Base-by-base conservation (phyloP, 1,284 basidiomycete species). In the Ustilago lituana region DNA sequence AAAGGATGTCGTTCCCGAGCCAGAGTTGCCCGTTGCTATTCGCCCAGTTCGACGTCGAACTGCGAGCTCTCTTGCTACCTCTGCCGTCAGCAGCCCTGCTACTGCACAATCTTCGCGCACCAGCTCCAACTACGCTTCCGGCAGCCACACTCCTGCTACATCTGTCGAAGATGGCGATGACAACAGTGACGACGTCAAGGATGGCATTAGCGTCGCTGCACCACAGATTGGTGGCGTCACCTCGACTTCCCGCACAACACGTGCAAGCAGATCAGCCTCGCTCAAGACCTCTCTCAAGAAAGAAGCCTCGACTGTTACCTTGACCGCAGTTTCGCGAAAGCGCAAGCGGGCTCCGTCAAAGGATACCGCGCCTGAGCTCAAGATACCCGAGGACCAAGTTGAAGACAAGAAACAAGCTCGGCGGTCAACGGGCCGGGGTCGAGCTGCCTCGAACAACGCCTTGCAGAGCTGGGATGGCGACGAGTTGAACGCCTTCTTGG, bases 61-160 rank as follows among this genome's bases (percentile, higher is more conserved):
- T 26, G 41, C 44, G 9, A 56, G 43, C 39, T 69, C 66, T 31
- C 23, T 56, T 6, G 38, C 51, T 44, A 33, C 55, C n/a, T 66
- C 63, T 10, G 32, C 52, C 2, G 29, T 49, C 22, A 61, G 49
- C 54, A 59, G 62, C 17, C 62, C 62, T 4, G 48, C 44, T 17
- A 71, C 58, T 11, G 44, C 54, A 19, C 54, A 55, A 27, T 62
- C 51, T n/a, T 71, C 68, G 12, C 58, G 63, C 24, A 59, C 54
- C 36, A 59, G 40, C 52, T 72, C 64, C 1, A 47, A 53, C 11
- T 46, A 45, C 54, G 46, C 60, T 17, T 72, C 69, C 19, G 69
- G 69, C 39, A 67, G 64, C 32, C 60, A 64, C 53, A 72, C 69
- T 19, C 69, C 69, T 23, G 69, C 57, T 20, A 72, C 69, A 14